Percentiles rank a stretch among this genome's conserved stretches.
phyloP scores from a whole-genome alignment of 345 rosid species.

The Nasturtium officinale region DNA sequence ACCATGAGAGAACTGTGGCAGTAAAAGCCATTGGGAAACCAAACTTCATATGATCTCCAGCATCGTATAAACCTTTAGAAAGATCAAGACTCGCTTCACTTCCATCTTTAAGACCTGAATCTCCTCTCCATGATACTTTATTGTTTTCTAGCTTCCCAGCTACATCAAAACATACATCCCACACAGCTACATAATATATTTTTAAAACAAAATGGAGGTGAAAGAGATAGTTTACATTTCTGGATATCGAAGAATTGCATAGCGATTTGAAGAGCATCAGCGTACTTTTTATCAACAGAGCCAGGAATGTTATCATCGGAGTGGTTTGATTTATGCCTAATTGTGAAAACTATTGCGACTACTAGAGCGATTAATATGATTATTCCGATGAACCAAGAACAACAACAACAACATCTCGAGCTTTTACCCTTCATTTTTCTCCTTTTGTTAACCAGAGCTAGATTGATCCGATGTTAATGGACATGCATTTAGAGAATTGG shows the following conservation, averaged over 20 bases:
- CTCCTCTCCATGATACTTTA: slow-evolving; percentile 78
- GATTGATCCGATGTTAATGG: slow-evolving; percentile 16
- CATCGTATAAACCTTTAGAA: slow-evolving; percentile 85
- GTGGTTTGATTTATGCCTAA: slow-evolving; percentile 52
- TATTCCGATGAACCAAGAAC: slow-evolving; percentile 64
- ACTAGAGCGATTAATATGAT: slow-evolving; percentile 50
- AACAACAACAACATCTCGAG: slow-evolving; percentile 58
- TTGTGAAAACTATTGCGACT: slow-evolving; percentile 55
- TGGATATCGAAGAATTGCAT: slow-evolving; percentile 92
- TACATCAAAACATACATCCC: slow-evolving; percentile 36
- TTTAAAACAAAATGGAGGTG: too few species aligned
- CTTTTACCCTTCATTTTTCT: slow-evolving; percentile 60
- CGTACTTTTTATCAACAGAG: slow-evolving; percentile 64
- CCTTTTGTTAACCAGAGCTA: neutral
- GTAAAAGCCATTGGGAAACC: slow-evolving; percentile 95
- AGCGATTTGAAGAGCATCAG: slow-evolving; percentile 74
- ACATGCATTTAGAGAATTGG: slow-evolving; percentile 19
- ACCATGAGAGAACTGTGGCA: slow-evolving; percentile 80
- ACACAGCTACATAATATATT: too few species aligned
- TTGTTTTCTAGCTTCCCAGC: slow-evolving; percentile 80
- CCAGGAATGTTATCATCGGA: slow-evolving; percentile 60
- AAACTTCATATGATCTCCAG: slow-evolving; percentile 93
- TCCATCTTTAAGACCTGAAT: slow-evolving; percentile 75
- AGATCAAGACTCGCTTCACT: slow-evolving; percentile 62
- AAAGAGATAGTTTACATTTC: slow-evolving; percentile 54